Conservation (phyloP, 1,139 yeast genomes). For the Zhuliangozyma blackwelliae region DNA sequence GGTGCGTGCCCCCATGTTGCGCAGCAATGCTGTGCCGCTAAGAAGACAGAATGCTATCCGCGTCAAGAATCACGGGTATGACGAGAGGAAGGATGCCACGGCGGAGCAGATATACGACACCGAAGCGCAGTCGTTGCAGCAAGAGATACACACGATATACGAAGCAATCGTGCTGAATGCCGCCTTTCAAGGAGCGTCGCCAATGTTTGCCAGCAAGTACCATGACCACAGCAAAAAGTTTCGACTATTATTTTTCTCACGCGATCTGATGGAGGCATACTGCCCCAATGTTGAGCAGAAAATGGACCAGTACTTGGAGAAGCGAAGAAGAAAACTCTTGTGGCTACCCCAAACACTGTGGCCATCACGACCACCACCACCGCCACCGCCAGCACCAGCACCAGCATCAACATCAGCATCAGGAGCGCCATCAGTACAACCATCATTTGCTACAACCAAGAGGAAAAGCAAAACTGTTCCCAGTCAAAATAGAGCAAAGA, state of each 20-base stretch:
- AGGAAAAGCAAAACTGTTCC: constrained; percentile 1
- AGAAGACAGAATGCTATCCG: constrained; percentile 21
- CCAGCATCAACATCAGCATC: constrained; percentile 1
- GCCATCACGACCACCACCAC: constrained; percentile 4
- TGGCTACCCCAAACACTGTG: constrained; percentile 8
- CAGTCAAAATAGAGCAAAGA: constrained; percentile 2
- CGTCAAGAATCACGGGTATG: constrained; percentile 3
- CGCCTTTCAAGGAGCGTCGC: constrained; percentile 3
- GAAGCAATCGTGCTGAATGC: constrained; percentile 1
- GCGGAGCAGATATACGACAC: constrained; percentile 3
- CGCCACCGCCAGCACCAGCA: constrained; percentile 1
- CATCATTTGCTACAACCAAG: background rate
- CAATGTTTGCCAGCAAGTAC: constrained; percentile 6
- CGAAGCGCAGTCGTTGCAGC: constrained; percentile 10
- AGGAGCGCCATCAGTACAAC: constrained; percentile 4
- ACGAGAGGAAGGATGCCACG: background rate
- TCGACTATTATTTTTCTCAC: constrained; percentile 3
- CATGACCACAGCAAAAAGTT: constrained; percentile 2
- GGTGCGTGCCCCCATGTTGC: background rate
- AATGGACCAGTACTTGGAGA: constrained; percentile 19
- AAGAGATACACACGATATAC: constrained; percentile 8
- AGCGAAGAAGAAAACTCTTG: constrained; percentile 14
- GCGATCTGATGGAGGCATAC: constrained; percentile 1
- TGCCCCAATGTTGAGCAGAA: constrained; percentile 15
- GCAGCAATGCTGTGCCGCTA: constrained; percentile 11